A percentile compares a stretch with the other conserved stretches of the same genome.
Conservation (phyloP, 306 rosid species). For the Cicer bijugum region DNA sequence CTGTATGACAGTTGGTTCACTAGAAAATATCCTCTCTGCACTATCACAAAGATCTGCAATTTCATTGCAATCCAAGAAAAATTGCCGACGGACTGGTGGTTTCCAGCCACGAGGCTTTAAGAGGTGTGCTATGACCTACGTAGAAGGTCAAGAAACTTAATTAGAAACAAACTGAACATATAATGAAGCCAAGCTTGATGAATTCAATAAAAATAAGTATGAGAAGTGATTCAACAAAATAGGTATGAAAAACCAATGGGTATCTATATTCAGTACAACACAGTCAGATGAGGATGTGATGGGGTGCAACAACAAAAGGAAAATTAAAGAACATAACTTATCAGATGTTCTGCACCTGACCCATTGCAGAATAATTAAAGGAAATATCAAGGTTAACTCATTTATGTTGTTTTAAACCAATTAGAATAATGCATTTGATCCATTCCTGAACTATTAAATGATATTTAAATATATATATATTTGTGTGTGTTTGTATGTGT, state of each 20-base stretch:
- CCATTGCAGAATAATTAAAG: neutral
- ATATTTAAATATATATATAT: neutral
- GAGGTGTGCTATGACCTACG: conserved; percentile 87
- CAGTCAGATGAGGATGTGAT: neutral
- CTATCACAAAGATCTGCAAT: conserved; percentile 99
- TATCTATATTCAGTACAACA: conserved; percentile 24
- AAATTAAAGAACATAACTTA: conserved; percentile 32
- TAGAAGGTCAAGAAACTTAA: conserved; percentile 39
- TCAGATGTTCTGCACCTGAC: conserved; percentile 31
- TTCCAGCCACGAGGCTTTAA: conserved; percentile 99
- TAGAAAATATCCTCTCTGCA: conserved; percentile 94
- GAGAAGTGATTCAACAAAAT: conserved; percentile 28
- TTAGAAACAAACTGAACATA: conserved; percentile 35
- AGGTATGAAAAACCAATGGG: conserved; percentile 16
- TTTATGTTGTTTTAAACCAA: conserved; percentile 28
- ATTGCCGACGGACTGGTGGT: conserved; percentile 97
- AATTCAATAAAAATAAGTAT: conserved; percentile 34
- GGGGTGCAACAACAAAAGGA: conserved; percentile 17
- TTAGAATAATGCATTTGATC: conserved; percentile 23
- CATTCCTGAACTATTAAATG: conserved; percentile 3
- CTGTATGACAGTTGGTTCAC: conserved; percentile 92
- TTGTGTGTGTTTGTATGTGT: too few species aligned
- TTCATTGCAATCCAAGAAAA: conserved; percentile 98
- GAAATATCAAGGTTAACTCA: conserved; percentile 6
- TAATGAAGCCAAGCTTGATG: conserved; percentile 36